phyloP scores from a whole-genome alignment of 202 grass and related monocot genomes.

The Digitaria exilis region DNA sequence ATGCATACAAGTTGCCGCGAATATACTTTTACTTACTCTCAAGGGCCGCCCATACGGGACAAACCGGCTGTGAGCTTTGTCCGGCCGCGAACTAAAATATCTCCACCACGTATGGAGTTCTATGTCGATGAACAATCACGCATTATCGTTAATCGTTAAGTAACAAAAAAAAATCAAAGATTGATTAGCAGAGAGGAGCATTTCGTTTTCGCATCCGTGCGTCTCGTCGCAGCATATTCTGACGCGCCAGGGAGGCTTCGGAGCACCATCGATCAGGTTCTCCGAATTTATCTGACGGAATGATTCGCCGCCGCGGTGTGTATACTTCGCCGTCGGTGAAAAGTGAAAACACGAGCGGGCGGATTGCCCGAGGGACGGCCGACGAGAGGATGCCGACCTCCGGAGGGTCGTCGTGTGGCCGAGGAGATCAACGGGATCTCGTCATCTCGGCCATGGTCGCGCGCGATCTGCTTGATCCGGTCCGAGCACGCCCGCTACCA shows the following conservation, averaged over 20 bases:
- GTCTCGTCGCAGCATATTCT: slow-evolving; percentile 21
- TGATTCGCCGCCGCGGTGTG: not conserved
- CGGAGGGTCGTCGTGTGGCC: not conserved
- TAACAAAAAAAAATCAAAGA: not conserved
- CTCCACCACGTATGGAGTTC: not conserved
- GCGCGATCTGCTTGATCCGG: slow-evolving; percentile 1
- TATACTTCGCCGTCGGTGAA: not conserved
- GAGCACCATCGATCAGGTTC: not conserved
- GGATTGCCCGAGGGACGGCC: slow-evolving; percentile 28
- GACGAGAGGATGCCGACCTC: slow-evolving; percentile 6
- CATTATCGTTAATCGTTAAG: not conserved
- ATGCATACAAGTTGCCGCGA: not conserved
- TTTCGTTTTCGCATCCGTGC: not conserved
- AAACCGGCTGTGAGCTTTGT: not conserved
- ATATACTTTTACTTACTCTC: not conserved
- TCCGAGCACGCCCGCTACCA: not conserved
- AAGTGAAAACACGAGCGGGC: slow-evolving; percentile 21
- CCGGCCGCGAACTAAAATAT: not conserved
- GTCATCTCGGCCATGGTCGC: not conserved
- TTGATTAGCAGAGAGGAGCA: not conserved
- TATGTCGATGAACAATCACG: not conserved
- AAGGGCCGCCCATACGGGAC: not conserved
- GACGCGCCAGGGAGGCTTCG: not conserved
- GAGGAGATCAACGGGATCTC: not conserved
- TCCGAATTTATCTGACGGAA: not conserved